Conservation (phyloP, 2,329 filamentous ascomycete species). For the Fusarium algeriense region DNA sequence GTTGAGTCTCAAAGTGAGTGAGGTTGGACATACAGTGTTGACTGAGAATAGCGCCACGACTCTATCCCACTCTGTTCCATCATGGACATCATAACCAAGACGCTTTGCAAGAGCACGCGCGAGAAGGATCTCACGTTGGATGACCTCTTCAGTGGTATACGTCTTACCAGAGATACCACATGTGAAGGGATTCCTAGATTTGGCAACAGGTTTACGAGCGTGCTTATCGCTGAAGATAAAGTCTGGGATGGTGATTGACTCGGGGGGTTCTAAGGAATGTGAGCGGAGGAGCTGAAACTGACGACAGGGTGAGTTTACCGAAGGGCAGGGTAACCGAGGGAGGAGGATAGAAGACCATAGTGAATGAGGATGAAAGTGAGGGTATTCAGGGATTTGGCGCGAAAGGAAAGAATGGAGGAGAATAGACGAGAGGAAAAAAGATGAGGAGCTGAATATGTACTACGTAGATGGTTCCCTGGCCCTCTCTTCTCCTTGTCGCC, state of each 20-base stretch:
- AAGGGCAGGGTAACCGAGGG: conserved; percentile 70
- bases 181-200: conserved; percentile 78
- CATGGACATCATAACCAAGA: conserved; percentile 76
- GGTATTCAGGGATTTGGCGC: neutral
- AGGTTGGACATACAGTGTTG: conserved; percentile 72
- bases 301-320: conserved; percentile 52
- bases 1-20: neutral
- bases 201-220: conserved; percentile 72
- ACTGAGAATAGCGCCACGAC: conserved; percentile 82
- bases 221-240: conserved; percentile 82
- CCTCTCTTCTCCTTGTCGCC: neutral
- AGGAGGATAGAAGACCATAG: conserved; percentile 70
- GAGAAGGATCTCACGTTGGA: conserved; percentile 73
- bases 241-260: conserved; percentile 78
- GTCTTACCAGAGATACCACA: conserved; percentile 79
- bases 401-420: neutral
- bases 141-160: conserved; percentile 73
- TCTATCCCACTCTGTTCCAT: conserved; percentile 84
- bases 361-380: neutral
- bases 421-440: neutral
- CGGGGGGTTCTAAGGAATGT: conserved; percentile 67
- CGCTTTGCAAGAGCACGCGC: conserved; percentile 77
- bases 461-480: neutral
- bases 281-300: conserved; percentile 9
- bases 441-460: conserved; percentile 31